phyloP scores from a whole-genome alignment of 202 grass and related monocot genomes.

The Thinopyrum obtusiflorum region DNA sequence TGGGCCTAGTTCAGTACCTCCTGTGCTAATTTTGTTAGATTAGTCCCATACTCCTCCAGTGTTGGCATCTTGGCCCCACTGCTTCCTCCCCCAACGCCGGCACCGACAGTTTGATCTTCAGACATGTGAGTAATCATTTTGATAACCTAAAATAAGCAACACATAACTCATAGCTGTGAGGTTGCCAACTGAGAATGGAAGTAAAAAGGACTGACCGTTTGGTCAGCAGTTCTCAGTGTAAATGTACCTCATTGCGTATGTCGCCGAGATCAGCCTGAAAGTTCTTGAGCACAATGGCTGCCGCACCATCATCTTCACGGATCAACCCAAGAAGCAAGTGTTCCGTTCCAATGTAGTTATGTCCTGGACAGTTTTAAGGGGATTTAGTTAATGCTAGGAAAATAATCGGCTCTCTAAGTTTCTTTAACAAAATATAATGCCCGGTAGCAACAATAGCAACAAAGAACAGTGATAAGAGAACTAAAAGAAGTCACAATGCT shows the following conservation, averaged over 20 bases:
- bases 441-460: not conserved
- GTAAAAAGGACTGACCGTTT: not conserved
- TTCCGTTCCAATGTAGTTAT: conserved; percentile 62
- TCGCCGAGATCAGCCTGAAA: conserved; percentile 42
- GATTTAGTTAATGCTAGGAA: not conserved
- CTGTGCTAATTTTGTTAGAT: conserved; percentile 58
- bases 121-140: conserved; percentile 49
- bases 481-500: not conserved
- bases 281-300: conserved; percentile 47
- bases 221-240: not conserved
- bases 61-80: conserved; percentile 55
- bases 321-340: conserved; percentile 63
- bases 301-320: conserved; percentile 45
- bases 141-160: conserved; percentile 38
- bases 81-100: conserved; percentile 54
- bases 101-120: conserved; percentile 43
- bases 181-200: not conserved
- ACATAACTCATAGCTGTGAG: not conserved
- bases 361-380: conserved; percentile 25
- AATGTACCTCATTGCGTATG: conserved; percentile 47
- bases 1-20: conserved; percentile 35
- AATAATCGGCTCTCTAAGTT: not conserved
- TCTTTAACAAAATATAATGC: not conserved
- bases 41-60: conserved; percentile 58
- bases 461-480: not conserved